phyloP scores from a whole-genome alignment of 768 basidiomycete species.

The Leucocoprinus birnbaumii region DNA sequence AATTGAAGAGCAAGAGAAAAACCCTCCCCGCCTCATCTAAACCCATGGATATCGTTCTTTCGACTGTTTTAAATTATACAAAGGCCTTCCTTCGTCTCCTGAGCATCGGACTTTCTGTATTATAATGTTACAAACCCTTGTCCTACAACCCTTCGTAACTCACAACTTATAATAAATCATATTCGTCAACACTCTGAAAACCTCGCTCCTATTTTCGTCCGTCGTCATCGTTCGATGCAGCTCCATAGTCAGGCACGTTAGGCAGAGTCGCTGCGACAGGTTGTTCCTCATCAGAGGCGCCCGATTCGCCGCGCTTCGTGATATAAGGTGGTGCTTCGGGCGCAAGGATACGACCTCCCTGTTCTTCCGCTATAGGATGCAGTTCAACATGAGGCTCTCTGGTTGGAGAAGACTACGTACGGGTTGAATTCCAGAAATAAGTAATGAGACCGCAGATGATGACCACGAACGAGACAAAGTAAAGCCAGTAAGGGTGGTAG shows the following conservation, averaged over 20 bases:
- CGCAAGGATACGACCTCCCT: constrained; percentile 50
- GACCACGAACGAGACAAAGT: constrained; percentile 76
- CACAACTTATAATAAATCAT: not conserved
- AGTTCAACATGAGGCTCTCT: not conserved
- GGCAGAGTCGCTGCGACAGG: constrained; percentile 1
- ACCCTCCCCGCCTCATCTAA: constrained; percentile 29
- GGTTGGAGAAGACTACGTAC: constrained; percentile 41
- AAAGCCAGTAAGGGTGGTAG: constrained; percentile 83
- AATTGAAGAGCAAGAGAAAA: constrained; percentile 23
- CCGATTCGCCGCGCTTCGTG: constrained; percentile 20
- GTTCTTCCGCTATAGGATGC: constrained; percentile 58
- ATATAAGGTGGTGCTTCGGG: constrained; percentile 62
- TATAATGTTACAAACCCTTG: not conserved
- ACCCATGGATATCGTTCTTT: not conserved
- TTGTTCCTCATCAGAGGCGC: constrained; percentile 15
- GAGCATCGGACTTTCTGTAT: not conserved
- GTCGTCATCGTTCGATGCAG: not conserved
- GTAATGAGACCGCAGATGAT: constrained; percentile 71
- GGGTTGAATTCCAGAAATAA: constrained; percentile 85
- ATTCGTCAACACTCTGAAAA: not conserved
- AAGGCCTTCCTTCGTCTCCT: not conserved
- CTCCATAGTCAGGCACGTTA: not conserved
- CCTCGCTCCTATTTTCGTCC: not conserved
- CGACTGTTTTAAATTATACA: constrained; percentile 9
- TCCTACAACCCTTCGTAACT: not conserved